Evolutionary conservation across 2,329 filamentous ascomycete genomes (phyloP).

Genomic region (Sordariomycetes sp.): DNA sequence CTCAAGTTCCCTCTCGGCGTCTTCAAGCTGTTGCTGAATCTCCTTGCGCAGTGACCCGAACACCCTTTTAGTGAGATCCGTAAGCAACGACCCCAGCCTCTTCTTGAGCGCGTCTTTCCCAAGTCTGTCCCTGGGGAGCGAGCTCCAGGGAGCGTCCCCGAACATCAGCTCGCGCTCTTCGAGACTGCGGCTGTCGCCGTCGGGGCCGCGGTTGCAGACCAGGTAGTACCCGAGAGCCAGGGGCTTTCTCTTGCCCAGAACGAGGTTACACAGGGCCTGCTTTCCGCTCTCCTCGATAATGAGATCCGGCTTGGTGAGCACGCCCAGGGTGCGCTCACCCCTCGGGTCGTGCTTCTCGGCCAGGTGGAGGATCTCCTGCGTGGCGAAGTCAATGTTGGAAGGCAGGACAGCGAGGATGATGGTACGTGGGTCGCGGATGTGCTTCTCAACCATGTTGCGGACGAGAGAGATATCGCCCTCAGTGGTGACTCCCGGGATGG

Average conservation of each 20-base stretch:
- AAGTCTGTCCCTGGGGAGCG: constrained; percentile 11
- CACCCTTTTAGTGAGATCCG: constrained; percentile 15
- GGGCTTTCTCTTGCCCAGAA: constrained; percentile 9
- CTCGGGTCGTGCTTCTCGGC: constrained; percentile 22
- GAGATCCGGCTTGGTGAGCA: constrained; percentile 36
- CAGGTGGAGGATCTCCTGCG: constrained; percentile 30
- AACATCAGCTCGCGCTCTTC: constrained; percentile 25
- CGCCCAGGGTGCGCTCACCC: constrained; percentile 27
- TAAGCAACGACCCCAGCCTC: constrained; percentile 14
- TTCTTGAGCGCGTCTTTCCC: constrained; percentile 13
- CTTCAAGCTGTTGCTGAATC: constrained; percentile 6
- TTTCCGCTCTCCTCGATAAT: constrained; percentile 14
- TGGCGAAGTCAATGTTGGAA: constrained; percentile 30
- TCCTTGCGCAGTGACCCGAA: constrained; percentile 16
- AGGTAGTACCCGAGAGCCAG: constrained; percentile 13
- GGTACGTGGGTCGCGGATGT: constrained; percentile 33
- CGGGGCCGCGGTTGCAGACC: constrained; percentile 13
- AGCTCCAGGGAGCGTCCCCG: constrained; percentile 20
- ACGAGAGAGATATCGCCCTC: constrained; percentile 7
- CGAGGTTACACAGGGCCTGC: constrained; percentile 7
- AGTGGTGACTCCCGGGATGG: constrained; percentile 8
- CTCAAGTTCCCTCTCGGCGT: constrained; percentile 5
- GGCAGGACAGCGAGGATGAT: constrained; percentile 36
- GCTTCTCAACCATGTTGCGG: constrained; percentile 12
- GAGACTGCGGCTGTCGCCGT: constrained; percentile 6